Base-by-base conservation (phyloP, 2,329 filamentous ascomycete species). In the Penicillium olsonii region DNA sequence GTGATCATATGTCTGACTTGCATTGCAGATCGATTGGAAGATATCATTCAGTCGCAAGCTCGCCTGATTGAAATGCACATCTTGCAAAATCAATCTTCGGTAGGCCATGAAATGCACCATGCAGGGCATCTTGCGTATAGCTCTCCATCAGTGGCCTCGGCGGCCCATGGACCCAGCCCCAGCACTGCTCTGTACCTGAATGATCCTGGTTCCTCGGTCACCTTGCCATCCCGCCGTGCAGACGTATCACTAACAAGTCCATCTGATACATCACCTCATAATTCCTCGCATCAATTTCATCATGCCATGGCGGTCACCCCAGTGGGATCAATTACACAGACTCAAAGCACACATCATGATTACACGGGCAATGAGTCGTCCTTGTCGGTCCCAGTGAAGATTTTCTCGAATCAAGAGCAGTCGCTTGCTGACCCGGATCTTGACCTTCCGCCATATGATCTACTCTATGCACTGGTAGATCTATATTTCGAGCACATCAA, bases 401-500 rank as follows among this genome's bases (percentile, higher is more conserved):
- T 85, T 22, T 71, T 78, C 9, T 74, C 79, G 39, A 70, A 72
- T 66, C 53, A 78, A 70, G 67, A 70, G 69, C 38, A 77, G 75
- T 55, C 72, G 69, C 51, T 77, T 67, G 17, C 66, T 14, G 65
- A 72, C 49, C 74, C 80, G 2, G 85, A 88, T 59, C 80, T 85
- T 42, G 86, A 88, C 49, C 78, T 91, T 22, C 87, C 87, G 1
- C 87, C 87, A 1, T 89, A 90, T 59, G 87, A 90, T 63, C 72
- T 90, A 5, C 72, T 90, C 0, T 90, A 90, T 61, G 80, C 84
- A 2, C 71, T 91, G 10, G 86, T 87, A 6, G 87, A 90, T 59
- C 76, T 90, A 0, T 91, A 89, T 65, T 91, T 91, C 63, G 88
- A 89, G 54, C 84, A 90, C 62, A 83, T 90, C 66, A 90, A 90